These are phyloP conservation scores for Podila epigama DNA, from an alignment of 192 early-diverging fungal species.

Conservation along the genomic window DNA sequence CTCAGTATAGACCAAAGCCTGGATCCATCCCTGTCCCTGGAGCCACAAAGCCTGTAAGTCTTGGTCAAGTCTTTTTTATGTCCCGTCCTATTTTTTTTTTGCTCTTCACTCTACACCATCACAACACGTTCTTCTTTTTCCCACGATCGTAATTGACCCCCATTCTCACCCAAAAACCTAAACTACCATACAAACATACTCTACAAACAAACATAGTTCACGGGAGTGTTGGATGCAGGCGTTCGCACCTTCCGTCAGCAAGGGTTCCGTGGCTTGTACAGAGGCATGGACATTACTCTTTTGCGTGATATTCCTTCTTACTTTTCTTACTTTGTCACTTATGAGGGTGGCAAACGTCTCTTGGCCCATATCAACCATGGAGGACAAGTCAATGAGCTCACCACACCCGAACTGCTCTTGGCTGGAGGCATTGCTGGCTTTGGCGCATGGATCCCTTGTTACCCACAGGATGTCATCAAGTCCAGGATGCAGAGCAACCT, in stretches of 20 bases:
- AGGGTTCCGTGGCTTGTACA: slow-evolving; percentile 82
- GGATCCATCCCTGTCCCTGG: slow-evolving; percentile 8
- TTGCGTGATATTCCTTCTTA: slow-evolving; percentile 92
- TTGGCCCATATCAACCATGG: slow-evolving; percentile 63
- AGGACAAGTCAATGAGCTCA: slow-evolving; percentile 69
- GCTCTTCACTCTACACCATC: neutral
- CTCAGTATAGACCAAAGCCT: slow-evolving; percentile 52
- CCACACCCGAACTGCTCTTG: slow-evolving; percentile 80
- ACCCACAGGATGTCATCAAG: slow-evolving; percentile 90
- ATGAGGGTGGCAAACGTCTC: slow-evolving; percentile 81
- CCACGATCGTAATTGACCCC: too few species aligned
- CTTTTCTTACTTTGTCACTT: slow-evolving; percentile 91
- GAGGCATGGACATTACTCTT: slow-evolving; percentile 90
- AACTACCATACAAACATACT: neutral
- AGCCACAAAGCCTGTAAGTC: slow-evolving; percentile 42
- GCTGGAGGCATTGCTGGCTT: slow-evolving; percentile 96
- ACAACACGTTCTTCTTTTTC: neutral
- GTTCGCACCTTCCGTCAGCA: slow-evolving; percentile 77
- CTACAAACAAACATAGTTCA: slow-evolving; percentile 64
- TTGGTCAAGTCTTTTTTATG: neutral
- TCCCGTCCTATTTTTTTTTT: slow-evolving; percentile 3
- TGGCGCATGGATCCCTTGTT: slow-evolving; percentile 85
- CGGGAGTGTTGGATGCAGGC: slow-evolving; percentile 89
- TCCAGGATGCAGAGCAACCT: slow-evolving; percentile 76
- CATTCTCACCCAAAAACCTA: neutral